Percentiles rank a stretch among this genome's conserved stretches.
Conservation (phyloP, 768 basidiomycete genomes). For the Panellus pusillus region DNA sequence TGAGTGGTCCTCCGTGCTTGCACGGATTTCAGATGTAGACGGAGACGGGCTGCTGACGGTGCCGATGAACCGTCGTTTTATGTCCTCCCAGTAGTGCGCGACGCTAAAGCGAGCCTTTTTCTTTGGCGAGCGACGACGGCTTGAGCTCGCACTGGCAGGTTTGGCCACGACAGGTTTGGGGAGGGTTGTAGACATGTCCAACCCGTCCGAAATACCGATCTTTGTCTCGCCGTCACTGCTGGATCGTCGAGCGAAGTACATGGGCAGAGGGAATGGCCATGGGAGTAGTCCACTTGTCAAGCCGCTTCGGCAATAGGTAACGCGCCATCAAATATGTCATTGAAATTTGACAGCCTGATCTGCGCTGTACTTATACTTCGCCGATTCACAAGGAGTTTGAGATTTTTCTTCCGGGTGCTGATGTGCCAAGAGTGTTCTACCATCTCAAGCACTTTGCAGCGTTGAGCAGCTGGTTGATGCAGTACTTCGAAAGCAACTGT, state of each 20-base stretch:
- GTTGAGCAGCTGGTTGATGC: no score
- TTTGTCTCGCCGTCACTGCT: constrained; percentile 9
- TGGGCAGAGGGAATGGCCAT: neutral
- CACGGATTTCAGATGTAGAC: constrained; percentile 18
- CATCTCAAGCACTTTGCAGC: no score
- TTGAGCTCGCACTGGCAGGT: constrained; percentile 19
- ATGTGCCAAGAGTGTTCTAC: no score
- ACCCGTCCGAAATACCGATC: constrained; percentile 15
- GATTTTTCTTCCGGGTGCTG: no score
- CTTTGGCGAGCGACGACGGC: constrained; percentile 30
- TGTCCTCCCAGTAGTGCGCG: constrained; percentile 46
- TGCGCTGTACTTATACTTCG: no score
- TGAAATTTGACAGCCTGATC: no score
- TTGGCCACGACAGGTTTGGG: constrained; percentile 45
- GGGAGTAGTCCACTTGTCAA: neutral
- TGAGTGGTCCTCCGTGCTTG: constrained; percentile 2
- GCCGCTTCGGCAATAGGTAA: neutral
- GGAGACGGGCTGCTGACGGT: constrained; percentile 53
- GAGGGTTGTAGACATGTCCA: constrained; percentile 27
- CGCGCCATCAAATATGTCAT: neutral
- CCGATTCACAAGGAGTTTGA: no score
- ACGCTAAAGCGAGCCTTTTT: constrained; percentile 41
- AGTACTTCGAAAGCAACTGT: no score
- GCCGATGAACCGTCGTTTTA: constrained; percentile 52
- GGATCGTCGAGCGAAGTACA: constrained; percentile 10